Percentiles rank a stretch among this genome's conserved stretches.
phyloP scores from a whole-genome alignment of 192 early-diverging fungal genomes.

The Umbelopsis sp. region DNA sequence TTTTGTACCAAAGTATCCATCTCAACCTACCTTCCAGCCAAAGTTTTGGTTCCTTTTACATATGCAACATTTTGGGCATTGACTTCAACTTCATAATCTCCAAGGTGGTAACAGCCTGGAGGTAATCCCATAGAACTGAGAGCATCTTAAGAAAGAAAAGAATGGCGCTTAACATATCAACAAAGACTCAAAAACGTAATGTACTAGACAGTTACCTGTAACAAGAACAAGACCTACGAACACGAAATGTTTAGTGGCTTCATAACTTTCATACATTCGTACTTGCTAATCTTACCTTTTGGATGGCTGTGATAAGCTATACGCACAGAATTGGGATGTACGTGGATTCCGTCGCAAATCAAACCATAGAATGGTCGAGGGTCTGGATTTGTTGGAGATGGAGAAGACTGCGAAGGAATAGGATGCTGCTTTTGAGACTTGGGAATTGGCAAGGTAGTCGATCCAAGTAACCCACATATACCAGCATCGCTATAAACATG shows the following conservation, averaged over 20 bases:
- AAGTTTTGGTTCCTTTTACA: slow-evolving; percentile 13
- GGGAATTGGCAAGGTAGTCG: slow-evolving; percentile 29
- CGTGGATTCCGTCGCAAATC: slow-evolving; percentile 81
- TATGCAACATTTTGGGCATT: slow-evolving; percentile 68
- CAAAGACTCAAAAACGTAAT: background rate
- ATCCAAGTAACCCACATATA: slow-evolving; percentile 70
- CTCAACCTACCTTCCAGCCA: slow-evolving; percentile 18
- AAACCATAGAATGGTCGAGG: slow-evolving; percentile 77
- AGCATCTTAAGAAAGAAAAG: slow-evolving; percentile 73
- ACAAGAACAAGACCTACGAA: background rate
- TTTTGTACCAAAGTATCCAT: background rate
- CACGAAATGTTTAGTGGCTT: background rate
- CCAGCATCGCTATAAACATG: slow-evolving; percentile 71
- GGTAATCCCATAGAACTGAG: slow-evolving; percentile 72
- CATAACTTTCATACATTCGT: background rate
- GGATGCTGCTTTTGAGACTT: slow-evolving; percentile 13
- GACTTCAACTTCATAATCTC: slow-evolving; percentile 67
- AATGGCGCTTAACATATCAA: slow-evolving; percentile 2
- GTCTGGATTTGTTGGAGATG: slow-evolving; percentile 29
- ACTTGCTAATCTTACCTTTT: slow-evolving; percentile 39
- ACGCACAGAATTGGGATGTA: slow-evolving; percentile 73
- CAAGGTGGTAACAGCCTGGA: slow-evolving; percentile 67
- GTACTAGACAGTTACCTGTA: background rate
- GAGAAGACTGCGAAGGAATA: slow-evolving; percentile 21
- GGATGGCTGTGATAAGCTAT: slow-evolving; percentile 81